Evolutionary conservation across 805 yeast genomes (phyloP).

Genomic region (Hanseniaspora jakobsenii): DNA sequence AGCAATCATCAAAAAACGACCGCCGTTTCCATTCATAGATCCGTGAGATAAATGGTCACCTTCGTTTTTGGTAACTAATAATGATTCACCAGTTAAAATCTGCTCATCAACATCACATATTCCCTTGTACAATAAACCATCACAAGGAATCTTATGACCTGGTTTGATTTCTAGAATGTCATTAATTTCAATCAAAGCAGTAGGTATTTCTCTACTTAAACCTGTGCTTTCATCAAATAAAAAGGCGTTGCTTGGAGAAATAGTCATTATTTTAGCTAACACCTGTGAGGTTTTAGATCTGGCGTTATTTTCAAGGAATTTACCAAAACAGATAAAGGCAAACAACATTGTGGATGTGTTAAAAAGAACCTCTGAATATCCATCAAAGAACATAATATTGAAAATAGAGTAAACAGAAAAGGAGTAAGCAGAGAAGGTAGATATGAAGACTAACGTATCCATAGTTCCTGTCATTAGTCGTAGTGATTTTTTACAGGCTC

Average conservation of each 20-base stretch:
- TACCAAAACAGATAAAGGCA: slow-evolving; percentile 75
- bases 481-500: slow-evolving; percentile 52
- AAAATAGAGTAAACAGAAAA: slow-evolving; percentile 60
- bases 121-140: slow-evolving; percentile 71
- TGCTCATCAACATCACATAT: slow-evolving; percentile 81
- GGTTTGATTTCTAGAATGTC: slow-evolving; percentile 73
- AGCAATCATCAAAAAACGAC: slow-evolving; percentile 57
- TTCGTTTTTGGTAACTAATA: slow-evolving; percentile 50
- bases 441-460: slow-evolving; percentile 80
- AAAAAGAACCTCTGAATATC: slow-evolving; percentile 57
- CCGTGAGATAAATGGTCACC: slow-evolving; percentile 78
- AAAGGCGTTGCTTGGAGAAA: slow-evolving; percentile 67
- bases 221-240: slow-evolving; percentile 37
- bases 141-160: slow-evolving; percentile 84
- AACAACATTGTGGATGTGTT: slow-evolving; percentile 82
- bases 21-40: slow-evolving; percentile 72
- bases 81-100: slow-evolving; percentile 80
- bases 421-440: slow-evolving; percentile 65
- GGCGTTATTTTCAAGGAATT: slow-evolving; percentile 81
- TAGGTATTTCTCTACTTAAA: slow-evolving; percentile 35
- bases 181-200: slow-evolving; percentile 63
- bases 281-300: slow-evolving; percentile 90
- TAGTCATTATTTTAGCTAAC: slow-evolving; percentile 61
- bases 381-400: slow-evolving; percentile 31
- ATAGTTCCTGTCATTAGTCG: slow-evolving; percentile 67